Evolutionary conservation across 352 stramenopile species (phyloP).

Genomic region (Elongisporangium undulatum): DNA sequence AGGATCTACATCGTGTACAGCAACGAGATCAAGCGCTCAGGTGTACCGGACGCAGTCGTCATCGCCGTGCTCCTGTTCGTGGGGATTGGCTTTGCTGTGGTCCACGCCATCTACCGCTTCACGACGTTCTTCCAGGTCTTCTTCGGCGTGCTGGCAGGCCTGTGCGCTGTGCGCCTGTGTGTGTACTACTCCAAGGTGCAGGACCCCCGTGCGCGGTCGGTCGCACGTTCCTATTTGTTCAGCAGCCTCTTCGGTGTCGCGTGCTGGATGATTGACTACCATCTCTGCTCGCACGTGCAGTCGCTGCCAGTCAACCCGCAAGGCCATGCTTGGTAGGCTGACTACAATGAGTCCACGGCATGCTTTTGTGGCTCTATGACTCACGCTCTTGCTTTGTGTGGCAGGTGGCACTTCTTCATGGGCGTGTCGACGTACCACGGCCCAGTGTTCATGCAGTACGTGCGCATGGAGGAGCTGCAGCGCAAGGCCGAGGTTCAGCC

Average conservation of each 20-base stretch:
- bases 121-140: conserved; percentile 75
- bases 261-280: conserved; percentile 81
- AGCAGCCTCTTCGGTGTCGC: conserved; percentile 57
- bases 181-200: conserved; percentile 59
- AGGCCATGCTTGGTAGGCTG: conserved; percentile 60
- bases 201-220: conserved; percentile 39
- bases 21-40: conserved; percentile 54
- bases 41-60: conserved; percentile 35
- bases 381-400: no score
- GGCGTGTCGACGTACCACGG: conserved; percentile 41
- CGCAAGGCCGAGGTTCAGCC: conserved; percentile 22
- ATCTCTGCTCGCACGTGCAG: conserved; percentile 58
- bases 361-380: no score
- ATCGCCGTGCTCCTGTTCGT: conserved; percentile 46
- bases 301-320: conserved; percentile 69
- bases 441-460: conserved; percentile 60
- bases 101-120: conserved; percentile 77
- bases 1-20: conserved; percentile 84
- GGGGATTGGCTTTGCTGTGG: conserved; percentile 59
- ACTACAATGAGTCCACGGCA: no score
- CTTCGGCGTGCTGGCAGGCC: conserved; percentile 52
- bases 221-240: conserved; percentile 61
- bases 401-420: conserved; percentile 48
- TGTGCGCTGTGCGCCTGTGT: conserved; percentile 45
- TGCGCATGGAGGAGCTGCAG: conserved; percentile 38